Percentiles rank a stretch among this genome's conserved stretches.
Conservation (phyloP, 1,284 basidiomycete species). For the Cryptococcus sp. region DNA sequence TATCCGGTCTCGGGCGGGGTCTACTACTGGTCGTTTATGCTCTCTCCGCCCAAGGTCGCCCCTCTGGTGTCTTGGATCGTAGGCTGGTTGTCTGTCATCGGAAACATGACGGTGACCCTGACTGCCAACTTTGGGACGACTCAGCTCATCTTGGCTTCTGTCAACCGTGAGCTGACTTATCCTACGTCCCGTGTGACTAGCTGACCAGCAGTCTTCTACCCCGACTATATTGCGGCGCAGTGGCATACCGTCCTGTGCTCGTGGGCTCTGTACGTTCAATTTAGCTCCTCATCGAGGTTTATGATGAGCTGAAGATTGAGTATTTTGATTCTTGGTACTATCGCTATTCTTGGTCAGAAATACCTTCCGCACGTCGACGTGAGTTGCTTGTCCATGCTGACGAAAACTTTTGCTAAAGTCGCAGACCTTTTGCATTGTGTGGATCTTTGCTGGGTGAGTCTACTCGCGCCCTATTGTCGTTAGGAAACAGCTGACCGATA, state of each 20-base stretch:
- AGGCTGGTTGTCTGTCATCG: conserved; percentile 48
- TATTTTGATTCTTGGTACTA: conserved; percentile 39
- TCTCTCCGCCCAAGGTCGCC: conserved; percentile 38
- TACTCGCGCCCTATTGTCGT: not conserved
- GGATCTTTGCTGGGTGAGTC: conserved; percentile 25
- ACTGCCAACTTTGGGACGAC: conserved; percentile 48
- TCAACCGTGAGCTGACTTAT: conserved; percentile 14
- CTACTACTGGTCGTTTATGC: conserved; percentile 48
- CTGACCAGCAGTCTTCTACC: conserved; percentile 15
- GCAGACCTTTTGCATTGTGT: conserved; percentile 27
- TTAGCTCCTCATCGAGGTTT: no score
- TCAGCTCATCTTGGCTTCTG: conserved; percentile 42
- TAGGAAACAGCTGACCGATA: conserved; percentile 1
- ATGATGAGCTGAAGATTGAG: conserved; percentile 10
- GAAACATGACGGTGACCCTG: conserved; percentile 47
- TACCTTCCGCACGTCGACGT: conserved; percentile 37
- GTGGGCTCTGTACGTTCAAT: conserved; percentile 27
- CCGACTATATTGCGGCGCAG: conserved; percentile 25
- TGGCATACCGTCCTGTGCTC: conserved; percentile 42
- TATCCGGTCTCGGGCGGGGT: conserved; percentile 47
- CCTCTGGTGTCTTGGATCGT: conserved; percentile 46
- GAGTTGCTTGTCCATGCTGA: conserved; percentile 11
- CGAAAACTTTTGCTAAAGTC: conserved; percentile 5
- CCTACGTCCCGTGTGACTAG: not conserved
- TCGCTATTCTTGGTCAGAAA: conserved; percentile 36